phyloP scores from a whole-genome alignment of 441 rosid genomes.

The Mallotus repandus region DNA sequence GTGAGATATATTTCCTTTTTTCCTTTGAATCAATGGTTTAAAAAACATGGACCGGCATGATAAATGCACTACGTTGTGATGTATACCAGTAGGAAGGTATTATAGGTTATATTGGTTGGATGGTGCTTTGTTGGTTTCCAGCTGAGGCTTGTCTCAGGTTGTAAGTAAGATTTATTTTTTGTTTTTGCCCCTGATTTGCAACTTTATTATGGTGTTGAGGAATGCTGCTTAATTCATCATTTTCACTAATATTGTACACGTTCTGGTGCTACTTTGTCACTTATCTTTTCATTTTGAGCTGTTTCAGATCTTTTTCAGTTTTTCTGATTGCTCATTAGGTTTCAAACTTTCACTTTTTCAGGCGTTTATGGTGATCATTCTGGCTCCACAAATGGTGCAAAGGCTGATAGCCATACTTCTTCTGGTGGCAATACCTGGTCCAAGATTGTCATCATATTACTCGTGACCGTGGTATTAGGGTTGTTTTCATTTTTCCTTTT shows the following conservation, averaged over 20 bases:
- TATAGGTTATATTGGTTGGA: background rate
- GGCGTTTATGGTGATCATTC: conserved; percentile 56
- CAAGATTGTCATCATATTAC: conserved; percentile 44
- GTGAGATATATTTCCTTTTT: too few relatives aligned
- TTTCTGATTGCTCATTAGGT: background rate
- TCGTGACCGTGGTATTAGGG: conserved; percentile 52
- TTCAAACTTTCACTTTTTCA: conserved; percentile 22
- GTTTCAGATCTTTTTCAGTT: too few relatives aligned
- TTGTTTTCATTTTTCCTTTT: conserved; percentile 60
- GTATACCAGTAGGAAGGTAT: background rate
- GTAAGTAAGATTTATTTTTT: background rate
- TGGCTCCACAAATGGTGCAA: conserved; percentile 41
- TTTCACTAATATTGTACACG: background rate
- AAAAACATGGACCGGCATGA: too few relatives aligned
- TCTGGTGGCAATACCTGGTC: conserved; percentile 49
- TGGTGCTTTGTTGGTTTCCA: background rate
- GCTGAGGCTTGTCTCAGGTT: background rate
- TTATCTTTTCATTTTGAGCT: background rate
- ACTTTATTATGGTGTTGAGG: background rate
- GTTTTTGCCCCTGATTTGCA: background rate
- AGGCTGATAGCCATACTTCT: conserved; percentile 37
- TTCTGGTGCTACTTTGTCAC: background rate
- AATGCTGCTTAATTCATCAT: background rate
- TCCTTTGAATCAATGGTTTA: too few relatives aligned
- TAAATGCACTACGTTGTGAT: too few relatives aligned